Conservation (phyloP, 31 red algal genomes). For the Asparagopsis taxiformis region DNA sequence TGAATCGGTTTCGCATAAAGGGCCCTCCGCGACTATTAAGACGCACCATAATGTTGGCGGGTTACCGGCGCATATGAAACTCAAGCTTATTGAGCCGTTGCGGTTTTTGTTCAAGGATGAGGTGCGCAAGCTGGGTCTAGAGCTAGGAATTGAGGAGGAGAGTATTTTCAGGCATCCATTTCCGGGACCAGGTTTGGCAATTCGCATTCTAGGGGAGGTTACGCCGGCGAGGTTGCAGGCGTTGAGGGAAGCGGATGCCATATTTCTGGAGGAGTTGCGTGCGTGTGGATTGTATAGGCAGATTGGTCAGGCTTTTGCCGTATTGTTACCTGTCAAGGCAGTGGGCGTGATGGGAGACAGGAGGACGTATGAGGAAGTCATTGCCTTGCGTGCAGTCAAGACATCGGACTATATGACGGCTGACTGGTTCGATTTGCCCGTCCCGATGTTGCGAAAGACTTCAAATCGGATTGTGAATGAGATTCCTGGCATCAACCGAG, state of each 20-base stretch:
- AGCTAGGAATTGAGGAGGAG: conserved; percentile 82
- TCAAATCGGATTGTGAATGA: conserved; percentile 94
- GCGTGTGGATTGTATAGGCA: conserved; percentile 59
- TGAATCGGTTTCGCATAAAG: conserved; percentile 86
- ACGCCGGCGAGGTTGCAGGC: conserved; percentile 60
- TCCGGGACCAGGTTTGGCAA: conserved; percentile 95
- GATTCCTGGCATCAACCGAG: conserved; percentile 89
- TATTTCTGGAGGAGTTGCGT: conserved; percentile 88
- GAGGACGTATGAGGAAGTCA: conserved; percentile 91
- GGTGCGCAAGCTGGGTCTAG: conserved; percentile 79
- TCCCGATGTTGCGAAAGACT: conserved; percentile 40
- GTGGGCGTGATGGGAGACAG: conserved; percentile 98
- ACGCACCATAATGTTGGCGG: conserved; percentile 99
- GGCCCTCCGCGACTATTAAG: conserved; percentile 96
- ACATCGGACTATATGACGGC: conserved; percentile 99
- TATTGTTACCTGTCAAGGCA: conserved; percentile 91
- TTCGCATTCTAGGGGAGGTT: conserved; percentile 92
- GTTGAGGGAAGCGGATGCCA: conserved; percentile 89
- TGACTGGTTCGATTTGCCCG: conserved; percentile 84
- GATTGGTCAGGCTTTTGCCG: conserved; percentile 97
- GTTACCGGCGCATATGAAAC: conserved; percentile 89
- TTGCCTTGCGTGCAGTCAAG: conserved; percentile 86
- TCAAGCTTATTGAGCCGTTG: conserved; percentile 96
- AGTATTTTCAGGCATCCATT: conserved; percentile 93
- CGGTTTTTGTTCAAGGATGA: conserved; percentile 99